A percentile compares a stretch with the other conserved stretches of the same genome.
Conservation (phyloP, 257 asterid genomes). For the Cynanchum wilfordii region DNA sequence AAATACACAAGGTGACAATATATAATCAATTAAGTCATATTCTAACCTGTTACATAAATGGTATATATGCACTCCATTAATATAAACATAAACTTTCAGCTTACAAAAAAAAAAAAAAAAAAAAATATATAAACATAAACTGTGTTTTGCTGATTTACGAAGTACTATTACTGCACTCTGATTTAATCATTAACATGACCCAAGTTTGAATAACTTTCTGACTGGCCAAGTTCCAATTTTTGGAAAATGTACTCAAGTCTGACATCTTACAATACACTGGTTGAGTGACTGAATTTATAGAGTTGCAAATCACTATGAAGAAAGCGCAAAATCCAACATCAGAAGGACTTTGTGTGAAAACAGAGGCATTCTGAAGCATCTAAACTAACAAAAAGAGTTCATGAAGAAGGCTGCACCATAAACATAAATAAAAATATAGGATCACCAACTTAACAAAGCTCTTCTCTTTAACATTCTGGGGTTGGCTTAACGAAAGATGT, state of each 20-base stretch:
- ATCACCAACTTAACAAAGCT: neutral
- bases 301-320: neutral
- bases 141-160: neutral
- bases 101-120: no score
- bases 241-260: neutral
- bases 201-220: neutral
- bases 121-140: neutral
- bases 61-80: neutral
- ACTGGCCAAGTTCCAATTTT: neutral
- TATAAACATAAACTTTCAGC: neutral
- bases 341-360: neutral
- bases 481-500: neutral
- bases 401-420: neutral
- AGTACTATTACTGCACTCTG: neutral
- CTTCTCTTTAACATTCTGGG: neutral
- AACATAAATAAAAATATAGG: neutral
- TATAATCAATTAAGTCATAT: neutral
- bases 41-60: neutral
- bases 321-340: neutral
- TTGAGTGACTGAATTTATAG: neutral
- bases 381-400: neutral
- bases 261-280: neutral
- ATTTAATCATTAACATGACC: neutral
- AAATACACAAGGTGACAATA: neutral
- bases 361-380: neutral